Conservation (phyloP, 1,139 yeast genomes). For the Hemisphaericaspora xylanilytica region DNA sequence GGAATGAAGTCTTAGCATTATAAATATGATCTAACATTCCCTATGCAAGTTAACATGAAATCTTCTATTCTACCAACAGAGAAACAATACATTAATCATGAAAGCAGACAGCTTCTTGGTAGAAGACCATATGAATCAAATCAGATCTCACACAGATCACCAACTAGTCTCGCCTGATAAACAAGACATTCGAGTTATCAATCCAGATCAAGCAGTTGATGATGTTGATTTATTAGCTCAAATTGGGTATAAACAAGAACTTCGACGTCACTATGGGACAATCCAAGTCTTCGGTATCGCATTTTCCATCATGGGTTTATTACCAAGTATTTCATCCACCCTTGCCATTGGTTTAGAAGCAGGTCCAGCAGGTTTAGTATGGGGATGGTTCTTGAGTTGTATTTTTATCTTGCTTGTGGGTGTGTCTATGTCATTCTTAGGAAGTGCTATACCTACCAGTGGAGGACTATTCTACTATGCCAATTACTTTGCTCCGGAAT, state of each 20-base stretch:
- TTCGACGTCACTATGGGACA: slow-evolving; percentile 46
- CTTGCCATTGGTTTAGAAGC: slow-evolving; percentile 37
- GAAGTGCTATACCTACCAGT: slow-evolving; percentile 69
- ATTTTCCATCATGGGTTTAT: slow-evolving; percentile 51
- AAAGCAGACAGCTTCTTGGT: slow-evolving; percentile 18
- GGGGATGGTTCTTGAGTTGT: slow-evolving; percentile 73
- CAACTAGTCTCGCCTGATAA: slow-evolving; percentile 24
- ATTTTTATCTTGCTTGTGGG: slow-evolving; percentile 58
- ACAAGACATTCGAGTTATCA: slow-evolving; percentile 25
- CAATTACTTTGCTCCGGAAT: slow-evolving; percentile 35
- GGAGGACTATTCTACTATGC: slow-evolving; percentile 69
- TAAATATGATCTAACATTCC: not conserved
- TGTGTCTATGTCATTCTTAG: slow-evolving; percentile 61
- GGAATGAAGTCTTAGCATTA: too few relatives aligned
- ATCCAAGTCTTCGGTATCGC: slow-evolving; percentile 54
- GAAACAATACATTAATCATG: too few relatives aligned
- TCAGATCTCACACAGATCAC: slow-evolving; percentile 18
- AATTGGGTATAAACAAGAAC: slow-evolving; percentile 54
- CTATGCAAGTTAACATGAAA: too few relatives aligned
- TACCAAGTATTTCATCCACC: slow-evolving; percentile 46
- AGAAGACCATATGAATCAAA: slow-evolving; percentile 17
- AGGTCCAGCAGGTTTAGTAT: slow-evolving; percentile 50
- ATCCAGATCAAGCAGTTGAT: slow-evolving; percentile 24
- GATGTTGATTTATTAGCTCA: slow-evolving; percentile 52
- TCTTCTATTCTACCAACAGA: too few relatives aligned